Conservation (phyloP, 1,139 yeast species). For the Candida albicans region DNA sequence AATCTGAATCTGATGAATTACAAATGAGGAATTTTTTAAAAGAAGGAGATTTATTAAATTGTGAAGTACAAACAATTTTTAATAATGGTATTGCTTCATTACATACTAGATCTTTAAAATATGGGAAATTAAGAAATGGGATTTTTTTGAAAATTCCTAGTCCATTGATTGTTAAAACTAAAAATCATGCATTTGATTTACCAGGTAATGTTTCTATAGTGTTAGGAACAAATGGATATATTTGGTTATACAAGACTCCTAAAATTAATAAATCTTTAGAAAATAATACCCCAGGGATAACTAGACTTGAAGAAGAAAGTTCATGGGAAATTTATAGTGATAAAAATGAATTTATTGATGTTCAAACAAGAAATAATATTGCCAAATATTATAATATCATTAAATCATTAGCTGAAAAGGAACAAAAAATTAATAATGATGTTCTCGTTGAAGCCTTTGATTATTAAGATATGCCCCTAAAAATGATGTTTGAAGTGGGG, state of each 20-base stretch:
- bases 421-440: conserved; percentile 2
- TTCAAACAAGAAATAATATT: conserved; percentile 66
- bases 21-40: conserved; percentile 93
- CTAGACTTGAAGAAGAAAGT: conserved; percentile 89
- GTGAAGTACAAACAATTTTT: conserved; percentile 90
- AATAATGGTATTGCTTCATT: conserved; percentile 91
- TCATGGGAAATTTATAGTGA: conserved; percentile 96
- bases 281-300: conserved; percentile 50
- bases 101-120: conserved; percentile 92
- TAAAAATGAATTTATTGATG: conserved; percentile 70
- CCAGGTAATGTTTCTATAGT: conserved; percentile 92
- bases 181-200: conserved; percentile 79
- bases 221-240: conserved; percentile 90
- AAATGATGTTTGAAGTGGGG: too few relatives aligned
- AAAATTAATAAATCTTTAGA: conserved; percentile 22
- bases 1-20: conserved; percentile 91
- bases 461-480: too few relatives aligned
- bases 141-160: conserved; percentile 78
- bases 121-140: conserved; percentile 94
- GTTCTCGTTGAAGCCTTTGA: conserved; percentile 4
- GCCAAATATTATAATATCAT: conserved; percentile 84
- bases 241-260: conserved; percentile 83
- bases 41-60: conserved; percentile 95
- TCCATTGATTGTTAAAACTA: conserved; percentile 76
- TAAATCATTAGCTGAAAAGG: conserved; percentile 58